Evolutionary conservation across 495 filamentous ascomycete species (phyloP).

Genomic region (Aspergillus incahuasiensis): DNA sequence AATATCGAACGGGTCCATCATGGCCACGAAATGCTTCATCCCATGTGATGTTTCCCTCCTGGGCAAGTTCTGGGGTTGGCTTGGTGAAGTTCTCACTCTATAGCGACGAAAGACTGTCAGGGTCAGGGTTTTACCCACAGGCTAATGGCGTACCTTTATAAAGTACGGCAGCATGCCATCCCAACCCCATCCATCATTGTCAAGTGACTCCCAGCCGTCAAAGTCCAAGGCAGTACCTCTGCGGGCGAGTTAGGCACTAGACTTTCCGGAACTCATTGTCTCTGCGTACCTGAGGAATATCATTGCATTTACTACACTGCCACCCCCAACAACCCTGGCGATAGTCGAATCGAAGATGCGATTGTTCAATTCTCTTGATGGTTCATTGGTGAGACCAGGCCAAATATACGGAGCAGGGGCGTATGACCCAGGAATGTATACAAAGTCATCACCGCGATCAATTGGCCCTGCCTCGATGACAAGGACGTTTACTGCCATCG

Average conservation of each 20-base stretch:
- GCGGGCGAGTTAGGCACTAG: too few species aligned
- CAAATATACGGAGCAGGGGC: neutral
- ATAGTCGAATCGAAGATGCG: too few species aligned
- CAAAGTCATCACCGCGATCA: too few species aligned
- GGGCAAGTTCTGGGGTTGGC: neutral
- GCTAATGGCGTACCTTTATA: neutral
- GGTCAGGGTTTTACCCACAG: neutral
- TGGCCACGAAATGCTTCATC: constrained; percentile 2
- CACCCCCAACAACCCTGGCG: too few species aligned
- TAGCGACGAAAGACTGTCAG: neutral
- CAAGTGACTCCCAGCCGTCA: neutral
- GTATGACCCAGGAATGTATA: neutral
- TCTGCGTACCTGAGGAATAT: too few species aligned
- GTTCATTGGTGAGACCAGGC: neutral
- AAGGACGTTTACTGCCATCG: neutral
- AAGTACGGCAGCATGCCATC: neutral
- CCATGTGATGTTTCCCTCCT: neutral
- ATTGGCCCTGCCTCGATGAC: constrained; percentile 12
- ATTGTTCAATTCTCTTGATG: too few species aligned
- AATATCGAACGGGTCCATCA: too few species aligned
- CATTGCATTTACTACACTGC: too few species aligned
- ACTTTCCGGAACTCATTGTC: constrained; percentile 3
- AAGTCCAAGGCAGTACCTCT: too few species aligned
- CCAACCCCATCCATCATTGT: neutral
- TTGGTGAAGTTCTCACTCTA: constrained; percentile 7